Percentiles rank a stretch among this genome's conserved stretches.
phyloP scores from a whole-genome alignment of 2,329 filamentous ascomycete genomes.

The Beauveria medogensis region DNA sequence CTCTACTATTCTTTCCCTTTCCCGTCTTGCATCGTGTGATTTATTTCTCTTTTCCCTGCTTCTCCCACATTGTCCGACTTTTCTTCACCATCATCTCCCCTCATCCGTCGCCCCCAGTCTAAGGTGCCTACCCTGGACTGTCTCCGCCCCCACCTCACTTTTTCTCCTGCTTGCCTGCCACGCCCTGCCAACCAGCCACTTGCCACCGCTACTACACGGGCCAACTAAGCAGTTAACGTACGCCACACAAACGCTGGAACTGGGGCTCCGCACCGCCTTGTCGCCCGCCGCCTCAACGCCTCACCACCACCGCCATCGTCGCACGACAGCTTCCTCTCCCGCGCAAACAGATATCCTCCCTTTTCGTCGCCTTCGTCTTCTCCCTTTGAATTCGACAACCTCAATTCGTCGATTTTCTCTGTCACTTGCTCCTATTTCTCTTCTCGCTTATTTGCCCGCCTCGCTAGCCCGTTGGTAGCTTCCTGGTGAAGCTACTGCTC shows the following conservation, averaged over 20 bases:
- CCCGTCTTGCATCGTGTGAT: background rate
- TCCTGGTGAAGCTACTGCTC: constrained; percentile 21
- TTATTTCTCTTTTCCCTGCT: background rate
- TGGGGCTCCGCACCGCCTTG: background rate
- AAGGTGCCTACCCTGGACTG: background rate
- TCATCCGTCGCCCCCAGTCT: background rate
- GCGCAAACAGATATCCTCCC: constrained; percentile 2
- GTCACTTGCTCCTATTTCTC: background rate
- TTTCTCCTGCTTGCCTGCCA: no score
- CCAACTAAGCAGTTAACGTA: no score
- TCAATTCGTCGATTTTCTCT: no score
- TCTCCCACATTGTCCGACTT: background rate
- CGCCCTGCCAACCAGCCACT: no score
- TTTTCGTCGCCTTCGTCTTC: background rate
- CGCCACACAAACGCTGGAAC: background rate
- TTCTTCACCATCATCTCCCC: background rate
- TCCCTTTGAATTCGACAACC: background rate
- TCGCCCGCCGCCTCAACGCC: background rate
- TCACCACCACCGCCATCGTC: background rate
- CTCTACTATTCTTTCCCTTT: background rate
- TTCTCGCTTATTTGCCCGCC: constrained; percentile 1
- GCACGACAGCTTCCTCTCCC: constrained; percentile 1
- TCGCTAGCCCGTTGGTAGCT: constrained; percentile 13
- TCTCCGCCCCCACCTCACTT: constrained; percentile 1
- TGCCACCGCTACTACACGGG: no score